Evolutionary conservation across 129 eudicot species (phyloP).

Genomic region (Tagetes erecta): DNA sequence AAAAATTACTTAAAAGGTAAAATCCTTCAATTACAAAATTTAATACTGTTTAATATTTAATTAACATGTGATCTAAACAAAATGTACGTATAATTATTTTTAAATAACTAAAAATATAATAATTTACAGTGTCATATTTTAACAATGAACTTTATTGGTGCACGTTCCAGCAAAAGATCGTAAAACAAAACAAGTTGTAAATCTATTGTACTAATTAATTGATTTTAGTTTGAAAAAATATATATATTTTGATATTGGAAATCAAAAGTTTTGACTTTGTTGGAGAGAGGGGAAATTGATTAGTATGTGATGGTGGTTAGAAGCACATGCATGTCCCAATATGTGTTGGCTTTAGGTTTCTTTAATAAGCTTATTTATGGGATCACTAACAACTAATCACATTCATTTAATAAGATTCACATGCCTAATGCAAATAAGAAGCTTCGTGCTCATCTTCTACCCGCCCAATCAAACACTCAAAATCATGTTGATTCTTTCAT

Average conservation of each 20-base stretch:
- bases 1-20: neutral
- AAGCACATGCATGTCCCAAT: slow-evolving; percentile 48
- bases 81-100: neutral
- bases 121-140: neutral
- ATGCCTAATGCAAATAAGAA: slow-evolving; percentile 29
- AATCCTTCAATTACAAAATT: neutral
- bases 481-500: slow-evolving; percentile 35
- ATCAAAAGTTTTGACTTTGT: slow-evolving; percentile 31
- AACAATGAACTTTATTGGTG: slow-evolving; percentile 1
- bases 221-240: slow-evolving; percentile 17
- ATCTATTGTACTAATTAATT: neutral
- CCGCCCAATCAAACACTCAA: slow-evolving; percentile 25
- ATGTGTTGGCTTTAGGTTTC: slow-evolving; percentile 37
- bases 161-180: neutral
- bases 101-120: neutral
- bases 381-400: slow-evolving; percentile 47
- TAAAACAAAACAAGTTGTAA: neutral
- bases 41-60: neutral
- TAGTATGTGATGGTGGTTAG: slow-evolving; percentile 42
- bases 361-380: slow-evolving; percentile 26
- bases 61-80: neutral
- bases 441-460: slow-evolving; percentile 20
- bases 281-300: slow-evolving; percentile 34
- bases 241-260: slow-evolving; percentile 16
- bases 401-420: slow-evolving; percentile 30